phyloP scores from a whole-genome alignment of 2,329 filamentous ascomycete genomes.

The Claviceps africana region DNA sequence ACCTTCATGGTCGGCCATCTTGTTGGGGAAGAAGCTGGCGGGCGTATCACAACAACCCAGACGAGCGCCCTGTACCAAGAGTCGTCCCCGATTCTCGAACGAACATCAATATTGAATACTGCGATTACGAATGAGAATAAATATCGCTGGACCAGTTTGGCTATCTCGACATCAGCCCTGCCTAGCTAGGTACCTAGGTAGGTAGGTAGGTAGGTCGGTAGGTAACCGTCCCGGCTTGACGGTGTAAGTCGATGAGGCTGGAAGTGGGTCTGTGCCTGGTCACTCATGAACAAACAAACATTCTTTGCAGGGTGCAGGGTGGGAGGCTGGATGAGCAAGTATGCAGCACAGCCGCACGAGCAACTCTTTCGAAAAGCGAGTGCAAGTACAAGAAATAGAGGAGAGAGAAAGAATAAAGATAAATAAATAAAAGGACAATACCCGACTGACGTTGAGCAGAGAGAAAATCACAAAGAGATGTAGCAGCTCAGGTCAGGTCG shows the following conservation, averaged over 20 bases:
- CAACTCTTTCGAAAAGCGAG: too few species aligned
- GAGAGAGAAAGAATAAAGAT: not conserved
- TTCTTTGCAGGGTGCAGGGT: not conserved
- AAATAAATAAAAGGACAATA: too few species aligned
- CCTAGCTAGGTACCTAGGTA: too few species aligned
- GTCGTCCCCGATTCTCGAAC: not conserved
- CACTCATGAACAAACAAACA: not conserved
- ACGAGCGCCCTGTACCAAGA: not conserved
- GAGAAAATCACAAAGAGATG: not conserved
- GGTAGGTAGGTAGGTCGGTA: too few species aligned
- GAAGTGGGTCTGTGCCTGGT: slow-evolving; percentile 2
- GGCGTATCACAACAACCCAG: not conserved
- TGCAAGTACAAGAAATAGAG: not conserved
- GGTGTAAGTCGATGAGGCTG: slow-evolving; percentile 5
- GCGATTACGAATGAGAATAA: not conserved
- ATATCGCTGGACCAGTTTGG: not conserved
- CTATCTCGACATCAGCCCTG: not conserved
- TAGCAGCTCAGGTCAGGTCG: too few species aligned
- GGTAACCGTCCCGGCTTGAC: not conserved
- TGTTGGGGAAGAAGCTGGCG: slow-evolving; percentile 5
- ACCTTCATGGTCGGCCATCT: slow-evolving; percentile 19
- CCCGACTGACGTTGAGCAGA: not conserved
- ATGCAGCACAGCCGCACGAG: too few species aligned
- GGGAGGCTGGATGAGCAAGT: not conserved
- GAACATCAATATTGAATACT: not conserved